phyloP scores from a whole-genome alignment of 345 rosid genomes.

The Gossypium longicalyx region DNA sequence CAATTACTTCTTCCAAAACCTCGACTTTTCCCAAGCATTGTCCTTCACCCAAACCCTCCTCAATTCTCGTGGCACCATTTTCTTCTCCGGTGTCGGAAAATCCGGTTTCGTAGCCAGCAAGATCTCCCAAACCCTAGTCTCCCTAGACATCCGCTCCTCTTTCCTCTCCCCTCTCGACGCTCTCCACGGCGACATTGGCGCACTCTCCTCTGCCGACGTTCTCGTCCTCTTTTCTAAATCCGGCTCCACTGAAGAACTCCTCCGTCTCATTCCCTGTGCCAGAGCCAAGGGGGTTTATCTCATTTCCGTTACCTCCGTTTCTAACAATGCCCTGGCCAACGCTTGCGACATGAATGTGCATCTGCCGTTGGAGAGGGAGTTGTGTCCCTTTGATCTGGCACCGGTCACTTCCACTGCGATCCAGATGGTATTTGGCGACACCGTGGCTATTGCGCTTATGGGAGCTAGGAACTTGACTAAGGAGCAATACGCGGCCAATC shows the following conservation, averaged over 20 bases:
- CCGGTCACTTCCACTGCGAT: constrained; percentile 97
- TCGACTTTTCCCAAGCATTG: constrained; percentile 63
- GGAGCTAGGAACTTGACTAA: constrained; percentile 71
- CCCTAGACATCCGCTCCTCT: constrained; percentile 66
- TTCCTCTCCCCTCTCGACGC: constrained; percentile 88
- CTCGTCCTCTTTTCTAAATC: constrained; percentile 82
- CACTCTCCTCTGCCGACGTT: constrained; percentile 44
- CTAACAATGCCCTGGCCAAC: constrained; percentile 55
- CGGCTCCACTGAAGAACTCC: constrained; percentile 84
- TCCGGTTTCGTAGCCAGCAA: constrained; percentile 93
- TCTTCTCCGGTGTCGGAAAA: constrained; percentile 95
- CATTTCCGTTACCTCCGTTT: constrained; percentile 78
- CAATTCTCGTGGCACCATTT: constrained; percentile 52
- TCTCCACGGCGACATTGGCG: constrained; percentile 92
- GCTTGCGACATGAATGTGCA: constrained; percentile 78
- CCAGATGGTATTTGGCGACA: constrained; percentile 98
- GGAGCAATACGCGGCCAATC: constrained; percentile 88
- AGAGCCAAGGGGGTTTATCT: constrained; percentile 63
- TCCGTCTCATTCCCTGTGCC: constrained; percentile 89
- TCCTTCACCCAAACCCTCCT: constrained; percentile 72
- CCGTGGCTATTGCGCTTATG: constrained; percentile 95
- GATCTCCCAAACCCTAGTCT: constrained; percentile 85
- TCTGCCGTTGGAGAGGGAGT: constrained; percentile 80
- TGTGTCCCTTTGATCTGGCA: constrained; percentile 91
- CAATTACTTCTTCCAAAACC: constrained; percentile 83